phyloP scores from a whole-genome alignment of 768 basidiomycete species.

The Amanita phalloides region DNA sequence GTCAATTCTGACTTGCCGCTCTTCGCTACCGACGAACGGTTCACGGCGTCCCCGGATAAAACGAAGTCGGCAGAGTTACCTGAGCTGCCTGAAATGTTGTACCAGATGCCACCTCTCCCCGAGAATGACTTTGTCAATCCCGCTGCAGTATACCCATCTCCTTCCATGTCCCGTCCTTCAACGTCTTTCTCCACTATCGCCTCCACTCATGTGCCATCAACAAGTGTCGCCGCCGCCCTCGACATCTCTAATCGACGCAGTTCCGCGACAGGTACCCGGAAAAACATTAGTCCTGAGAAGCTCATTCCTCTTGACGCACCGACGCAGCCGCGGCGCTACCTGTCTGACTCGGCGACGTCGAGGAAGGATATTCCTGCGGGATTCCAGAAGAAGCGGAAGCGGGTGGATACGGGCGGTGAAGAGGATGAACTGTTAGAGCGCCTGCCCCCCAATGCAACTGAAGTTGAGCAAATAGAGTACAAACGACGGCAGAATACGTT shows the following conservation, averaged over 20 bases:
- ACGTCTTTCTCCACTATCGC: constrained; percentile 3
- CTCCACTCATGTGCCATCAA: constrained; percentile 5
- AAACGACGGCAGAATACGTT: constrained; percentile 77
- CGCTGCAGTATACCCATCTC: constrained; percentile 19
- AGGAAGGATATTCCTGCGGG: constrained; percentile 61
- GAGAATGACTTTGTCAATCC: constrained; percentile 22
- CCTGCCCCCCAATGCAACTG: constrained; percentile 28
- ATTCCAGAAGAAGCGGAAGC: constrained; percentile 55
- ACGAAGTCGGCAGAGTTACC: constrained; percentile 4
- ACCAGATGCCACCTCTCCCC: constrained; percentile 33
- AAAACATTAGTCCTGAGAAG: constrained; percentile 48
- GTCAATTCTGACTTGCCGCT: constrained; percentile 16
- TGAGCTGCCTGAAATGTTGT: constrained; percentile 15
- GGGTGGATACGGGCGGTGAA: constrained; percentile 34
- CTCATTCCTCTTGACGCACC: constrained; percentile 68
- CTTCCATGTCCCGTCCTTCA: constrained; percentile 14
- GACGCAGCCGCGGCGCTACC: constrained; percentile 59
- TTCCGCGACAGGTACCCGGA: constrained; percentile 58
- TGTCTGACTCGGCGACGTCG: constrained; percentile 57
- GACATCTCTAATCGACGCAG: constrained; percentile 18
- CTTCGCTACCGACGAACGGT: constrained; percentile 10
- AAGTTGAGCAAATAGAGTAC: constrained; percentile 58
- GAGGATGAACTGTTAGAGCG: constrained; percentile 32
- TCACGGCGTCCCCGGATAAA: neutral
- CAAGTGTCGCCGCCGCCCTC: constrained; percentile 7